phyloP scores from a whole-genome alignment of 441 rosid genomes.

The Erodium trifolium region DNA sequence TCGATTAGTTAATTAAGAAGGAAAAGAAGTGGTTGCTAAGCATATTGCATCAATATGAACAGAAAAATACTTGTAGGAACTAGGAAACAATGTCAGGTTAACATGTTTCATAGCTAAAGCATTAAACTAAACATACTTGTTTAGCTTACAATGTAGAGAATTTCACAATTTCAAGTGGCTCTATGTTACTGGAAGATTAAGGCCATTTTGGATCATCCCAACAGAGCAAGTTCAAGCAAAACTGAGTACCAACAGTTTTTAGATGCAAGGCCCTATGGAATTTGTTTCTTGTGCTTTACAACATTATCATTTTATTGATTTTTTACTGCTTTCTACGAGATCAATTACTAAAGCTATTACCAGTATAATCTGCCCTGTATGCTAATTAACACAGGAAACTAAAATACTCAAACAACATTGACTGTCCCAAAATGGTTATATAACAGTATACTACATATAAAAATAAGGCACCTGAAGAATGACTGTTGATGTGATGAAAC shows the following conservation, averaged over 20 bases:
- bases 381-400: neutral
- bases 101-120: no score
- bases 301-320: neutral
- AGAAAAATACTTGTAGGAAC: no score
- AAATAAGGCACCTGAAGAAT: neutral
- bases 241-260: no score
- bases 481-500: neutral
- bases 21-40: no score
- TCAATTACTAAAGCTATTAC: neutral
- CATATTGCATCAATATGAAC: no score
- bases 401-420: neutral
- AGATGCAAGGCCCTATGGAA: neutral
- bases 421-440: neutral
- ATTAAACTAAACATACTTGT: no score
- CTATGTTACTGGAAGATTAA: no score
- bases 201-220: no score
- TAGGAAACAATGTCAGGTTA: no score
- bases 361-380: neutral
- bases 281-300: neutral
- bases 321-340: neutral
- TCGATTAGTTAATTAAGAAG: neutral
- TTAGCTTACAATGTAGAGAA: no score
- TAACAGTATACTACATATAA: neutral
- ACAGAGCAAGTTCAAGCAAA: no score
- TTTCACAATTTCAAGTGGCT: no score